These are phyloP conservation scores for Chiua virens DNA, from an alignment of 768 basidiomycete genomes.

Conservation along the genomic window DNA sequence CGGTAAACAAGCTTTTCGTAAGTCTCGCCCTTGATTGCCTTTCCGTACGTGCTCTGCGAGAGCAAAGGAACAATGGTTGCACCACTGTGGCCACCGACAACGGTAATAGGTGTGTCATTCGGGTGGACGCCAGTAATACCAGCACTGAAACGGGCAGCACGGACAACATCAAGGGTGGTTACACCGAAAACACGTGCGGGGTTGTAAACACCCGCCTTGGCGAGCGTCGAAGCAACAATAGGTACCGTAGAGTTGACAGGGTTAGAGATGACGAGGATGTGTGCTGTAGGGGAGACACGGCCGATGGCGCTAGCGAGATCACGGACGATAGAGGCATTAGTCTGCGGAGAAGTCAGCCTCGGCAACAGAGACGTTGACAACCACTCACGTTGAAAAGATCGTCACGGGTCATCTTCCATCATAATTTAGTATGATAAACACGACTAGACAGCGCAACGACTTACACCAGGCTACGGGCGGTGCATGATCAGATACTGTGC, in stretches of 20 bases:
- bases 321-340: conserved; percentile 96
- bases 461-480: conserved; percentile 72
- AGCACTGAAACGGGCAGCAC: conserved; percentile 87
- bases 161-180: conserved; percentile 97
- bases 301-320: conserved; percentile 90
- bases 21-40: conserved; percentile 67
- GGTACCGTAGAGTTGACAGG: conserved; percentile 98
- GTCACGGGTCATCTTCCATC: conserved; percentile 86
- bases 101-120: conserved; percentile 68
- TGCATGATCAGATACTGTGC: conserved; percentile 14
- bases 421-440: conserved; percentile 25
- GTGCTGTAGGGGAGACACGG: conserved; percentile 86
- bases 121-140: conserved; percentile 67
- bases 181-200: conserved; percentile 91
- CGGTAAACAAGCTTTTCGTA: conserved; percentile 83
- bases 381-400: conserved; percentile 88
- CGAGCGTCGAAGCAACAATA: conserved; percentile 89
- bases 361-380: background rate
- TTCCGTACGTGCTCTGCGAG: conserved; percentile 74
- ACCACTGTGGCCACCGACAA: conserved; percentile 95
- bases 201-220: conserved; percentile 91
- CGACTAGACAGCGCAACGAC: conserved; percentile 31
- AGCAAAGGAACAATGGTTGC: conserved; percentile 97
- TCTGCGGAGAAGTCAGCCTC: conserved; percentile 45
- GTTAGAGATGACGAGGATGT: conserved; percentile 97